Evolutionary conservation across 2,329 filamentous ascomycete genomes (phyloP), one percentile per base, ranked within the genome.

Genomic region (Pezicula carpinea): DNA sequence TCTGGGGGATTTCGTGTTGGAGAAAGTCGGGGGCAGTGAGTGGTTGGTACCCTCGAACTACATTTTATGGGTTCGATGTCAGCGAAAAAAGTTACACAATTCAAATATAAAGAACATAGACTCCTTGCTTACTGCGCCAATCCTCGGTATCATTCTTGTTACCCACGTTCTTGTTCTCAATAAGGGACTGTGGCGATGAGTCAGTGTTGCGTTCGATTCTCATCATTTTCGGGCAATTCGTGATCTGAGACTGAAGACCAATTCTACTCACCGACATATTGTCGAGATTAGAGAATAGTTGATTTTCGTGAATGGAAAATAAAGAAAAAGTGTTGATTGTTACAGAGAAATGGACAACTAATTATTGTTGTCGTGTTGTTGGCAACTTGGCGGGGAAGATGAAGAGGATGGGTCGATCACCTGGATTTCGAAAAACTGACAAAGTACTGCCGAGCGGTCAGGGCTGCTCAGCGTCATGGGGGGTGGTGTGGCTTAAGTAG

Each of bases 1-100:
- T 67, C 56, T 81, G 77, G 29, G 78, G 73, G 61, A 99, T 92
- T 68, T 97, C 91, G 76, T 92, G 87, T 69, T 97, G 92, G 51
- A 99, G 89, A 54, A 99, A 83, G 63, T 96, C 89, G 52, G 93
- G 93, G 6, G 93, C 84, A 13, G 89, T 96, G 57, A 99, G 76
- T 60, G 89, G 92, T 66, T 95, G 96, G 78, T 95, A 92, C 59
- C 92, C 92, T 53, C 86, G 85, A 68, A 90, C 85, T 89, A 54
- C 43, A 42, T 26, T 49, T 54, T 38, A 57, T 62, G n/a, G n/a
- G n/a, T n/a, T n/a, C n/a, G n/a, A 60, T 44, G 63, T 60, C 50
- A 49, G 52, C 18, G n/a, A n/a, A n/a, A n/a, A n/a, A n/a, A n/a
- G n/a, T n/a, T n/a, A n/a, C n/a, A n/a, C n/a, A n/a, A n/a, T n/a